A percentile compares a stretch with the other conserved stretches of the same genome.
phyloP scores from a whole-genome alignment of 805 yeast genomes.

The Candida parachauliodes region DNA sequence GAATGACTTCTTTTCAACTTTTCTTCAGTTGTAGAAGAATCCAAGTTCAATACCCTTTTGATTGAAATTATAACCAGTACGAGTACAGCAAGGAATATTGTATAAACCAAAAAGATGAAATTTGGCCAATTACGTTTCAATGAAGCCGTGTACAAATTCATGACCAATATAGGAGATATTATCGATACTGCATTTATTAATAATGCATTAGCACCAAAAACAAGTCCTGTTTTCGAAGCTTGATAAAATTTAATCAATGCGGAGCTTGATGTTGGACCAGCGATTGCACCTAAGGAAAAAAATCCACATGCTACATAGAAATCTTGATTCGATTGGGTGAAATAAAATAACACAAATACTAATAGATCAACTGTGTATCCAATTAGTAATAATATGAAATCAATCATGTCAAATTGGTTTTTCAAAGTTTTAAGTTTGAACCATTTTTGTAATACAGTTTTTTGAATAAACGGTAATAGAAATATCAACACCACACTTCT shows the following conservation, averaged over 20 bases:
- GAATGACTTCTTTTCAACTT: conserved; percentile 6
- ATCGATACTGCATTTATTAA: conserved; percentile 46
- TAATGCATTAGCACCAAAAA: conserved; percentile 39
- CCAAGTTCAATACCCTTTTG: conserved; percentile 10
- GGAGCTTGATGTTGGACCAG: conserved; percentile 55
- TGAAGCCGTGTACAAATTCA: conserved; percentile 40
- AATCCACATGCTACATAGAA: conserved; percentile 35
- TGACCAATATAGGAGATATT: conserved; percentile 44
- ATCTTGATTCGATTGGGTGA: conserved; percentile 36
- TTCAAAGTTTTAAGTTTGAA: conserved; percentile 25
- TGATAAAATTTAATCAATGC: conserved; percentile 57
- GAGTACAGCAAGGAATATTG: conserved; percentile 9
- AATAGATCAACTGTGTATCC: conserved; percentile 35
- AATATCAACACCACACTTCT: conserved; percentile 45
- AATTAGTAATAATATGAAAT: conserved; percentile 31
- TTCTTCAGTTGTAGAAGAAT: conserved; percentile 5
- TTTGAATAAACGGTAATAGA: conserved; percentile 44
- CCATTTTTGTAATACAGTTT: conserved; percentile 25
- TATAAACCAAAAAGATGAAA: conserved; percentile 17
- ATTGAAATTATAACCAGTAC: conserved; percentile 3
- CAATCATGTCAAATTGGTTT: conserved; percentile 47
- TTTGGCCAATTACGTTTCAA: conserved; percentile 18
- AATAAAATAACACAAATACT: conserved; percentile 30
- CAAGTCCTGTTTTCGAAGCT: conserved; percentile 17
- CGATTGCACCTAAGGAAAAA: conserved; percentile 44